These are phyloP conservation scores for Chaetomium olivaceum DNA, from an alignment of 2,329 filamentous ascomycete species.

Conservation along the genomic window DNA sequence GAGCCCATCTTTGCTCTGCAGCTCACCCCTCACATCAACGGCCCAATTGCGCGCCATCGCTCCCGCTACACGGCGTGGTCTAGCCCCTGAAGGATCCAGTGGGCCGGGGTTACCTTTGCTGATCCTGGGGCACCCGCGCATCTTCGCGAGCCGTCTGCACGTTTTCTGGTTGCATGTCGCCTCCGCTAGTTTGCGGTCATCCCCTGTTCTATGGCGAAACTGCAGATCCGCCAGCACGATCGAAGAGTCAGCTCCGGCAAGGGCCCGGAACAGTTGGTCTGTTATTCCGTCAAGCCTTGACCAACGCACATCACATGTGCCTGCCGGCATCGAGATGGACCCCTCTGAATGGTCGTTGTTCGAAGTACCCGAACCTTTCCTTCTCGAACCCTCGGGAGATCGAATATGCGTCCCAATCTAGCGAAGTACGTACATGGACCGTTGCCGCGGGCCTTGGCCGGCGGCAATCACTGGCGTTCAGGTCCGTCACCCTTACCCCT, in stretches of 20 bases:
- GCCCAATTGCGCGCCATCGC: not conserved
- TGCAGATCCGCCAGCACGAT: conserved; percentile 20
- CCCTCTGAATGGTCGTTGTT: not conserved
- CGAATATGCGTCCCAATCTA: not conserved
- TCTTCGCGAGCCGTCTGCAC: conserved; percentile 21
- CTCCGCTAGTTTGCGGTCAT: conserved; percentile 16
- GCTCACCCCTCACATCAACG: not conserved
- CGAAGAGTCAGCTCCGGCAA: conserved; percentile 16
- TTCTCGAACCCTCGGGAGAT: conserved; percentile 7
- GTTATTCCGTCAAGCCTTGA: conserved; percentile 19
- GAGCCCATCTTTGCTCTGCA: not conserved
- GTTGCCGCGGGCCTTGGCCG: not conserved
- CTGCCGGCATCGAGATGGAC: conserved; percentile 4
- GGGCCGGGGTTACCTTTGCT: not conserved
- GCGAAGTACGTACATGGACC: not conserved
- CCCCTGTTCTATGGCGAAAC: not conserved
- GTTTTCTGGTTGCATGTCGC: conserved; percentile 21
- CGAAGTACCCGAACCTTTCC: conserved; percentile 7
- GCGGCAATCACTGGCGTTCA: not conserved
- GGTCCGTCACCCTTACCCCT: not conserved
- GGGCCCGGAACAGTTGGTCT: conserved; percentile 13
- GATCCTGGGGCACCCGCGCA: conserved; percentile 18
- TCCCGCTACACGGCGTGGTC: not conserved
- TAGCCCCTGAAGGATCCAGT: conserved; percentile 15
- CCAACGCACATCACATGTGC: conserved; percentile 4